Conservation (phyloP, 306 rosid genomes). For the Astragalus membranaceus region DNA sequence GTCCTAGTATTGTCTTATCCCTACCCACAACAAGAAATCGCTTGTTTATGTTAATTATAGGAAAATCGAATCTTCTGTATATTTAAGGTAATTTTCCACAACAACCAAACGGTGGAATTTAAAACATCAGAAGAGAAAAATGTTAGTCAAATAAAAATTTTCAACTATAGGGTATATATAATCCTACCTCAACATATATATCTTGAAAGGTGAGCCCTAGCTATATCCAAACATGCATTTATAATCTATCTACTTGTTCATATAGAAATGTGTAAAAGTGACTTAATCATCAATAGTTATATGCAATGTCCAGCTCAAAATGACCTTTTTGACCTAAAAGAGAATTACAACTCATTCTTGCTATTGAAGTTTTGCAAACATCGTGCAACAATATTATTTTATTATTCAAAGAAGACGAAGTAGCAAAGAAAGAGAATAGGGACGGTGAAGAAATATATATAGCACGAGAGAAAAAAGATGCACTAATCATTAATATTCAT, state of each 20-base stretch:
- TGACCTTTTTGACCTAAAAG: conserved; percentile 21
- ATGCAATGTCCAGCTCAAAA: conserved; percentile 26
- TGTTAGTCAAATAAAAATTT: conserved; percentile 4
- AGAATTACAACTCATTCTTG: conserved; percentile 43
- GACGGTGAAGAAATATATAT: conserved; percentile 8
- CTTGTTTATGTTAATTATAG: not conserved
- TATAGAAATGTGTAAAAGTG: conserved; percentile 19
- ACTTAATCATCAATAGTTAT: not conserved
- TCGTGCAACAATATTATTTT: conserved; percentile 1
- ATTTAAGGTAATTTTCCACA: not conserved
- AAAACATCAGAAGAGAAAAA: conserved; percentile 4
- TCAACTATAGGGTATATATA: not conserved
- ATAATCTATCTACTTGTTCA: conserved; percentile 13
- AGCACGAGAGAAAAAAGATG: not conserved
- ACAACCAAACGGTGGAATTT: not conserved
- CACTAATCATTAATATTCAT: not conserved
- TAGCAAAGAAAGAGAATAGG: conserved; percentile 6
- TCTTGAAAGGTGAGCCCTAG: conserved; percentile 20
- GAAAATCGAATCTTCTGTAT: not conserved
- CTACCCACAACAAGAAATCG: conserved; percentile 13
- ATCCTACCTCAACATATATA: not conserved
- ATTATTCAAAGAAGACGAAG: conserved; percentile 7
- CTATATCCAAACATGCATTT: conserved; percentile 21
- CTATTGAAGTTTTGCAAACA: not conserved
- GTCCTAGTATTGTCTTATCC: not conserved